phyloP scores from a whole-genome alignment of 768 basidiomycete species.

The Lactarius vividus region DNA sequence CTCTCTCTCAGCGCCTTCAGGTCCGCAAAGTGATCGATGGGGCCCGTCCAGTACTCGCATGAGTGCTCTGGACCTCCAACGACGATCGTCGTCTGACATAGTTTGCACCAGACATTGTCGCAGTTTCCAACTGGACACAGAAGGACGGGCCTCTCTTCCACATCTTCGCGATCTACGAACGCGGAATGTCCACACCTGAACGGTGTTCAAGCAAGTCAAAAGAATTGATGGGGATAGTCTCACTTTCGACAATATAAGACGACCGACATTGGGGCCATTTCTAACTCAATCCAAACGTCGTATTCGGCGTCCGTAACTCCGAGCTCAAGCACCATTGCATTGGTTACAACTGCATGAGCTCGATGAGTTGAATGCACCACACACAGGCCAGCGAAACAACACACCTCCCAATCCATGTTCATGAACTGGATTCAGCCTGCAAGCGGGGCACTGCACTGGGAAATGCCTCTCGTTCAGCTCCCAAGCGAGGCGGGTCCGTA shows the following conservation, averaged over 20 bases:
- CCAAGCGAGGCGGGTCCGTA: not conserved
- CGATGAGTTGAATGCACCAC: not conserved
- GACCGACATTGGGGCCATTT: slow-evolving; percentile 2
- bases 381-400: not conserved
- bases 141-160: slow-evolving; percentile 1
- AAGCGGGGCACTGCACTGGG: slow-evolving; percentile 2
- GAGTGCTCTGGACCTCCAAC: slow-evolving; percentile 1
- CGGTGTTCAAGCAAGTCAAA: too few relatives aligned
- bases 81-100: slow-evolving; percentile 3
- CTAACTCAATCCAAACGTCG: slow-evolving; percentile 4
- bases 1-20: not conserved
- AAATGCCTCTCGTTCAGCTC: not conserved
- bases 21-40: slow-evolving; percentile 1
- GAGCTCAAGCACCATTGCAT: not conserved
- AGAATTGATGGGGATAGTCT: not conserved
- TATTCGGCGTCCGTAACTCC: slow-evolving; percentile 2
- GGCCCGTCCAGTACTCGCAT: not conserved
- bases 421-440: not conserved
- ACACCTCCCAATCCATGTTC: not conserved
- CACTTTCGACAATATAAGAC: slow-evolving; percentile 3
- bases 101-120: slow-evolving; percentile 1
- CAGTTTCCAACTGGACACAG: not conserved
- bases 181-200: not conserved
- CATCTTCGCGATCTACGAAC: slow-evolving; percentile 3
- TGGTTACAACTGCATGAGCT: not conserved